Percentiles rank a stretch among this genome's conserved stretches.
Conservation (phyloP, 352 stramenopile genomes). For the Phytophthora lateralis region DNA sequence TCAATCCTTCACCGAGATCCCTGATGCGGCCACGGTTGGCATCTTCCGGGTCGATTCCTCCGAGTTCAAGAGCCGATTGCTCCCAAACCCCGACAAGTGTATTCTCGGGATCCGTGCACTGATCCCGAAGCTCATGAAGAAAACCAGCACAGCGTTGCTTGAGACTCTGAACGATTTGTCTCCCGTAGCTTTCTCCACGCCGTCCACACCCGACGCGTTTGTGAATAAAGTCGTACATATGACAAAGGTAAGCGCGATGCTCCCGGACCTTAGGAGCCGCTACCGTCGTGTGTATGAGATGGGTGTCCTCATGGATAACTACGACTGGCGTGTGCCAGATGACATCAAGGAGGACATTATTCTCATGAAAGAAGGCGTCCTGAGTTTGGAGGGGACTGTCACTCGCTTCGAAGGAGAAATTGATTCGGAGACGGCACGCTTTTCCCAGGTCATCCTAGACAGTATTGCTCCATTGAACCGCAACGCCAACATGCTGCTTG, state of each 20-base stretch:
- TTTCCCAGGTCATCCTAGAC: conserved; percentile 90
- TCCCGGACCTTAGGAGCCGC: conserved; percentile 68
- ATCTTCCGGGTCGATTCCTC: conserved; percentile 93
- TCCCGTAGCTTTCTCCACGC: conserved; percentile 78
- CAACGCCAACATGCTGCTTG: conserved; percentile 69
- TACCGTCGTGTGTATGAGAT: conserved; percentile 89
- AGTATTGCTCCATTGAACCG: conserved; percentile 82
- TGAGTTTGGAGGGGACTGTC: conserved; percentile 89
- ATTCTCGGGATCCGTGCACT: conserved; percentile 82
- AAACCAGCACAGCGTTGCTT: conserved; percentile 74
- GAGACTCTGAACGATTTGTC: conserved; percentile 87
- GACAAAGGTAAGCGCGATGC: conserved; percentile 60
- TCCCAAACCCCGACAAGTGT: conserved; percentile 90
- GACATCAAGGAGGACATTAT: conserved; percentile 93
- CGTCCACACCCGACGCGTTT: conserved; percentile 74
- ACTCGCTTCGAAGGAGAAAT: conserved; percentile 91
- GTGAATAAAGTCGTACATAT: conserved; percentile 92
- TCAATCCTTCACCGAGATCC: conserved; percentile 85
- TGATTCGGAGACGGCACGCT: conserved; percentile 91
- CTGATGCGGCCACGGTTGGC: conserved; percentile 83
- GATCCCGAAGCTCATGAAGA: conserved; percentile 92
- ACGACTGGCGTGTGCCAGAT: conserved; percentile 91
- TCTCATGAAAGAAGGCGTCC: conserved; percentile 93
- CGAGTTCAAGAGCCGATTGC: conserved; percentile 84
- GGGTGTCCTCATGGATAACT: conserved; percentile 91